Base-by-base conservation (phyloP, 805 yeast genomes). In the Yamadazyma laniorum region DNA sequence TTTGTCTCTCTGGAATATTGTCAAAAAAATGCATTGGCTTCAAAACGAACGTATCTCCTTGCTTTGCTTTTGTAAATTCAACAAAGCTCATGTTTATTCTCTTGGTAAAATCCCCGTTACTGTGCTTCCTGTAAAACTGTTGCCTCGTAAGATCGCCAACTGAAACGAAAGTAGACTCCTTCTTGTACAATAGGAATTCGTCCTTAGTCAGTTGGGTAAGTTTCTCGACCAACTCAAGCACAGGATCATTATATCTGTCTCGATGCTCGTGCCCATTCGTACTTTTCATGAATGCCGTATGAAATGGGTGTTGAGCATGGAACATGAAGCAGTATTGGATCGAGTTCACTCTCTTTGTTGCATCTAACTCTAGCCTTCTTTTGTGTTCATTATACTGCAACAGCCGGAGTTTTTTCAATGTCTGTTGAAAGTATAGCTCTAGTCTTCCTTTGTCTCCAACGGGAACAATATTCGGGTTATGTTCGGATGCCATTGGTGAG, bases 301-400 rank as follows among this genome's bases (percentile, higher is more conserved):
- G 32, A 27, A 48, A 51, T 0, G 47, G 45, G 15, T 51, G 51
- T 16, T 48, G 47, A 12, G 47, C 28, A 6, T 42, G 44, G 7
- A 47, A 42, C 3, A 55, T 30, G 30, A 59, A 56, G 11, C 56
- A 52, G 35, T 39, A 52, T n/a, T 26, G 23, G 9, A 21, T 21
- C 9, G 23, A 9, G 9, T 9, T 7, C 9, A 21, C 6, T 9
- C 9, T 21, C 9, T 9, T 7, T 7, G 9, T 6, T 21, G 23
- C 9, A 21, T 21, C 23, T 7, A 9, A 6, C 9, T 21, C 23
- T 7, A 21, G 9, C 23, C 23, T 6, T 6, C 23, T 21, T 26
- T 12, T 26, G 7, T 6, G 13, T n/a, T 6, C 13, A 26, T 12
- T 14, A n/a, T 26, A 26, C 13, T 26, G 13, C 7, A 14, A 7